Base-by-base conservation (phyloP, 2,329 filamentous ascomycete species). In the Fusarium buxicola region DNA sequence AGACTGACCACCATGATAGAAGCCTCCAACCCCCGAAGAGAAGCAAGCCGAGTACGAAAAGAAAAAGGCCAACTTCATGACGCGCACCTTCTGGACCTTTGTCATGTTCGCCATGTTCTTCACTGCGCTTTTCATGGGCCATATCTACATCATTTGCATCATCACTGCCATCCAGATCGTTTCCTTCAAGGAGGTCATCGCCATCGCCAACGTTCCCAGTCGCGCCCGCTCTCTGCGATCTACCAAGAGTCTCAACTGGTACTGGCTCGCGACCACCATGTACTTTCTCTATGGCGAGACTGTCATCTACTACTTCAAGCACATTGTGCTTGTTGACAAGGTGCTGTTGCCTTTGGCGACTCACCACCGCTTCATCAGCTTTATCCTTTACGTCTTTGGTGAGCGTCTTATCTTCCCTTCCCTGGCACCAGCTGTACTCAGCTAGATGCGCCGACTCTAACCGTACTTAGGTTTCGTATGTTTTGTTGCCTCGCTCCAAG, bases 221-320 rank as follows among this genome's bases (percentile, higher is more conserved):
- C 89, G 91, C 72, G 94, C 94, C 63, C 90, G 94, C 73, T 92
- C 94, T 75, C 84, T 99, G 60, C 91, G 91, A 57, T 96, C 96
- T 70, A 97, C 94, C 66, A 97, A 97, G 82, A 93, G 92, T 68
- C 82, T 99, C 70, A 98, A 98, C 79, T 99, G 95, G 95, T 99
- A 99, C 78, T 99, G 96, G 82, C 85, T 99, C 50, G 95, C 93
- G n/a, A 92, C 92, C 24, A 97, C 94, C 69, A 98, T 99, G 94
- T 99, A 99, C 83, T 99, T 97, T 71, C 84, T 99, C 46, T 99
- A 99, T 75, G 95, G 95, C 74, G 95, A 99, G 80, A 97, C 92
- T 72, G 94, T 99, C 73, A 97, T 99, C 73, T 99, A 99, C 82
- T 99, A 99, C 80, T 99, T 99, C 81, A 99, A 99, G 84, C 95